Conservation (phyloP, 176 grass and related monocot species). For the Aegilops tauschii region DNA sequence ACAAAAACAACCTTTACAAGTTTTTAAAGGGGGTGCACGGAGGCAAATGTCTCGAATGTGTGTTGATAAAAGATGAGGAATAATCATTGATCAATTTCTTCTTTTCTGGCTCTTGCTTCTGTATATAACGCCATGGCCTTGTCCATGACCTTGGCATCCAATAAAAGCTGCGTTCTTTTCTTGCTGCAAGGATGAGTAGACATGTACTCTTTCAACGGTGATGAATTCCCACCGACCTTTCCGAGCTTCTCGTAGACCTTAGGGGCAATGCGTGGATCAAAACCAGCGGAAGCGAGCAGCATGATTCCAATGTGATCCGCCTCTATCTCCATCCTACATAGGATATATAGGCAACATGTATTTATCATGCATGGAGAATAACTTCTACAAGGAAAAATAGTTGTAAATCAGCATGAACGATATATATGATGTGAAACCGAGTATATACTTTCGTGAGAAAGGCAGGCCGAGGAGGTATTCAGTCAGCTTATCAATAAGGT, state of each 20-base stretch:
- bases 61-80: too few relatives aligned
- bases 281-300: constrained; percentile 75
- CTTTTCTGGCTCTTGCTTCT: constrained; percentile 1
- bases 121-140: constrained; percentile 70
- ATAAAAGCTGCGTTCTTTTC: constrained; percentile 66
- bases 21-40: too few relatives aligned
- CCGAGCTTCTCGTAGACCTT: constrained; percentile 70
- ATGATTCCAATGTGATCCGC: constrained; percentile 90
- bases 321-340: constrained; percentile 83
- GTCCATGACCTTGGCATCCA: constrained; percentile 63
- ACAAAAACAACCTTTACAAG: too few relatives aligned
- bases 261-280: constrained; percentile 76
- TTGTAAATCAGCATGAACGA: not conserved
- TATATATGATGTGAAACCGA: not conserved
- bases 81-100: too few relatives aligned
- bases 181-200: constrained; percentile 82
- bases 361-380: too few relatives aligned
- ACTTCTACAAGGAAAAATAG: not conserved
- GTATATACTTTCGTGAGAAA: constrained; percentile 63
- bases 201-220: constrained; percentile 46
- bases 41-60: too few relatives aligned
- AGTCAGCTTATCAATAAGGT: not conserved
- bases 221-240: constrained; percentile 51
- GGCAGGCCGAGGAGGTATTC: constrained; percentile 56
- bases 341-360: too few relatives aligned